Percentiles rank a stretch among this genome's conserved stretches.
phyloP scores from a whole-genome alignment of 2,329 filamentous ascomycete species.

The Dactylonectria macrodidyma region DNA sequence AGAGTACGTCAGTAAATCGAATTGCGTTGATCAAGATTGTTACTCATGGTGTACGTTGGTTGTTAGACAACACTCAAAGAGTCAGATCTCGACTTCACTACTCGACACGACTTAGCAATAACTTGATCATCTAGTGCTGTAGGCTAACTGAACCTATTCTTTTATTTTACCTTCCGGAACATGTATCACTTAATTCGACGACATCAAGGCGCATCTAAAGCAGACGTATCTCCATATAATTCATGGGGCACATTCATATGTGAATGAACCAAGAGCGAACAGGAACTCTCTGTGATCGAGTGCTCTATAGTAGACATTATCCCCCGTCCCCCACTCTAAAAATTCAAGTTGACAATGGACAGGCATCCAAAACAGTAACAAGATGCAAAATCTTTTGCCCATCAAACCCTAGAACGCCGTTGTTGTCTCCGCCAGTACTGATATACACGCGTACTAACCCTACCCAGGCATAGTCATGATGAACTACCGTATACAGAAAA shows the following conservation, averaged over 20 bases:
- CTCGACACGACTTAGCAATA: too few species aligned
- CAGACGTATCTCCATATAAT: neutral
- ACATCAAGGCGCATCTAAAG: neutral
- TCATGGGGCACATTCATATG: neutral
- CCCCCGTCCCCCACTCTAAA: slow-evolving; percentile 12
- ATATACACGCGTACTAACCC: slow-evolving; percentile 21
- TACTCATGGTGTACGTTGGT: too few species aligned
- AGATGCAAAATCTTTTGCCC: neutral
- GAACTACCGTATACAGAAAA: slow-evolving; percentile 15
- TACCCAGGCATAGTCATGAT: slow-evolving; percentile 3
- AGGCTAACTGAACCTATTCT: too few species aligned
- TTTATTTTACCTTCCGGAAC: neutral
- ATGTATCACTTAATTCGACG: neutral
- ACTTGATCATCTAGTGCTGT: too few species aligned
- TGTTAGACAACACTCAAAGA: too few species aligned
- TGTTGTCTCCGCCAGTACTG: slow-evolving; percentile 12
- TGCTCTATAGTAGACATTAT: slow-evolving; percentile 22
- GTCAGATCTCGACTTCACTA: too few species aligned
- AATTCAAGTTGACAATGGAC: neutral
- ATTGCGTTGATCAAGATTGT: too few species aligned
- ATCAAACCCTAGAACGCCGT: slow-evolving; percentile 24
- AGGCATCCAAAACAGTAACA: slow-evolving; percentile 10
- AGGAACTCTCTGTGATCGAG: neutral
- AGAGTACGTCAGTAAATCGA: too few species aligned
- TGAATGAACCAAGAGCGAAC: neutral